Percentiles rank a stretch among this genome's conserved stretches.
Conservation (phyloP, 1,284 basidiomycete species). For the Leccinum cinnamomeum region DNA sequence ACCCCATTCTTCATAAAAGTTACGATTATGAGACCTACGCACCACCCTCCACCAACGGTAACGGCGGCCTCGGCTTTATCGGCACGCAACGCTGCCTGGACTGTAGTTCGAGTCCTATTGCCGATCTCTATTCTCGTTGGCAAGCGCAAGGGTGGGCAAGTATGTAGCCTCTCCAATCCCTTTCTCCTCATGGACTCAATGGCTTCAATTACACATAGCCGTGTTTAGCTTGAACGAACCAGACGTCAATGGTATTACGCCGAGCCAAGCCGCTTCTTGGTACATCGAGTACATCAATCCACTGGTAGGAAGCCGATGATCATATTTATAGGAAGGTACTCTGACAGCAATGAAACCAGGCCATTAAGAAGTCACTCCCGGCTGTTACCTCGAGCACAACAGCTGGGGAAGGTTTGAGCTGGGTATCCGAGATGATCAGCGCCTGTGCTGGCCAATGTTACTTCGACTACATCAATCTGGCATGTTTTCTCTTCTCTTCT, state of each 20-base stretch:
- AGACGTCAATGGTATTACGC: conserved; percentile 30
- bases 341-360: conserved; percentile 20
- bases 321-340: background rate
- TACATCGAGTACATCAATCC: conserved; percentile 39
- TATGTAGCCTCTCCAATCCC: conserved; percentile 11
- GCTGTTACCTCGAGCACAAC: conserved; percentile 33
- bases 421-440: conserved; percentile 37
- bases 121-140: conserved; percentile 33
- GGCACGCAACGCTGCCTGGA: conserved; percentile 41
- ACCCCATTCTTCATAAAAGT: conserved; percentile 13
- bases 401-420: conserved; percentile 34
- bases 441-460: conserved; percentile 34
- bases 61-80: conserved; percentile 38
- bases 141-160: conserved; percentile 34
- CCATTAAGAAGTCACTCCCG: conserved; percentile 37
- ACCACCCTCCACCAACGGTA: conserved; percentile 35
- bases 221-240: conserved; percentile 42
- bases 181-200: background rate
- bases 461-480: conserved; percentile 37
- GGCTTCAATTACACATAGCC: conserved; percentile 18
- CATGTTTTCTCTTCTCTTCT: conserved; percentile 1
- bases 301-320: conserved; percentile 22
- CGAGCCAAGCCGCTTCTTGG: conserved; percentile 37
- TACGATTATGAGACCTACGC: conserved; percentile 41
- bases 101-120: conserved; percentile 39